Evolutionary conservation across 371 early-diverging fungal genomes (phyloP).

Genomic region (Conidiobolus incongruus): DNA sequence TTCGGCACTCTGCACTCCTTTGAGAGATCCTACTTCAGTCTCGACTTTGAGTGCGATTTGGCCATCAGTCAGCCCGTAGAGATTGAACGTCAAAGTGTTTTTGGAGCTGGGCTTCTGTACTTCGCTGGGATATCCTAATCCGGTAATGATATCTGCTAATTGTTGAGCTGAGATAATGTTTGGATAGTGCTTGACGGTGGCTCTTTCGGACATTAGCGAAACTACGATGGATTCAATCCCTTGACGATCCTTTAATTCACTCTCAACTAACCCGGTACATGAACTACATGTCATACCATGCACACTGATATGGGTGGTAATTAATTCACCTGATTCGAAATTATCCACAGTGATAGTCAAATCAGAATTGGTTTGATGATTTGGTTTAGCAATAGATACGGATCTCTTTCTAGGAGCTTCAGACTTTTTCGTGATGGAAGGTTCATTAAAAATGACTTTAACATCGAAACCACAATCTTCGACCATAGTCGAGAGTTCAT

Average conservation of each 20-base stretch:
- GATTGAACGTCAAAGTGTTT: slow-evolving; percentile 29
- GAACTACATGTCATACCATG: slow-evolving; percentile 81
- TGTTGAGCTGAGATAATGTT: slow-evolving; percentile 9
- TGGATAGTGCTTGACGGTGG: slow-evolving; percentile 38
- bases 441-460: slow-evolving; percentile 10
- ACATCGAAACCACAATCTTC: slow-evolving; percentile 40
- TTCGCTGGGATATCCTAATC: slow-evolving; percentile 63
- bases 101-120: slow-evolving; percentile 10
- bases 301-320: slow-evolving; percentile 36
- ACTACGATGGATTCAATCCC: slow-evolving; percentile 48
- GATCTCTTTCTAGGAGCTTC: not conserved
- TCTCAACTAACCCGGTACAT: slow-evolving; percentile 57
- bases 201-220: slow-evolving; percentile 48
- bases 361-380: not conserved
- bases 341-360: slow-evolving; percentile 10
- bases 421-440: not conserved
- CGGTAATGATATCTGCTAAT: slow-evolving; percentile 39
- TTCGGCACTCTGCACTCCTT: slow-evolving; percentile 34
- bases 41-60: slow-evolving; percentile 62
- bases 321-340: slow-evolving; percentile 24
- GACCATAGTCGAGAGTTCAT: slow-evolving; percentile 14
- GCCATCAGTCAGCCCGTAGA: slow-evolving; percentile 85
- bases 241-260: slow-evolving; percentile 19
- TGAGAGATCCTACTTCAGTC: slow-evolving; percentile 20
- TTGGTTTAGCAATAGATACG: not conserved